These are phyloP conservation scores for Eimeria mitis DNA, from an alignment of 169 alveolate genomes.

Conservation along the genomic window DNA sequence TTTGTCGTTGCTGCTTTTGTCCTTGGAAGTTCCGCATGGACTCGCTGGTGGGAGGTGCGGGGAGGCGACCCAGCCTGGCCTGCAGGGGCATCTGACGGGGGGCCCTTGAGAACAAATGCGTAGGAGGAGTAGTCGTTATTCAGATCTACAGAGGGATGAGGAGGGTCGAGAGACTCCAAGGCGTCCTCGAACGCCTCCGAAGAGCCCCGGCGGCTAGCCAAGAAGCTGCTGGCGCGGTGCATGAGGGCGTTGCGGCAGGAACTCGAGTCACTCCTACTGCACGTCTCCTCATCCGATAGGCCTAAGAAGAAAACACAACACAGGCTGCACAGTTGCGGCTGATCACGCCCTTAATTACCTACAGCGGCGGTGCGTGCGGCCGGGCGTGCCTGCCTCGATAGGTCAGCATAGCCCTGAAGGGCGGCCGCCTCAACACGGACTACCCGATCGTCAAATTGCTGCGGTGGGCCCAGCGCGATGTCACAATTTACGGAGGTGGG, in stretches of 20 bases:
- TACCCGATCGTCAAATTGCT: background rate
- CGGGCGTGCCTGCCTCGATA: background rate
- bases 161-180: slow-evolving; percentile 21
- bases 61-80: slow-evolving; percentile 1
- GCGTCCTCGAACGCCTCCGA: slow-evolving; percentile 63
- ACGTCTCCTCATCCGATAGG: slow-evolving; percentile 60
- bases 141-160: background rate
- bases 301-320: background rate
- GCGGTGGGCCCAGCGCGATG: background rate
- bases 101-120: background rate
- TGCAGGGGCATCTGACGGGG: background rate
- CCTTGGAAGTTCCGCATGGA: background rate
- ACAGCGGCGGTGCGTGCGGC: background rate
- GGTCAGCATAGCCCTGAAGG: background rate
- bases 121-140: slow-evolving; percentile 14
- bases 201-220: slow-evolving; percentile 58
- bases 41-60: background rate
- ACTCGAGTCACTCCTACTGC: slow-evolving; percentile 68
- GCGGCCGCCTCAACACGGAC: background rate
- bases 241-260: slow-evolving; percentile 33
- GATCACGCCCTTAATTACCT: background rate
- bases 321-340: too few relatives aligned
- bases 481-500: background rate
- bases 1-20: background rate
- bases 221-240: slow-evolving; percentile 38